Conservation (phyloP, 345 rosid genomes). For the Syzygium aqueum region DNA sequence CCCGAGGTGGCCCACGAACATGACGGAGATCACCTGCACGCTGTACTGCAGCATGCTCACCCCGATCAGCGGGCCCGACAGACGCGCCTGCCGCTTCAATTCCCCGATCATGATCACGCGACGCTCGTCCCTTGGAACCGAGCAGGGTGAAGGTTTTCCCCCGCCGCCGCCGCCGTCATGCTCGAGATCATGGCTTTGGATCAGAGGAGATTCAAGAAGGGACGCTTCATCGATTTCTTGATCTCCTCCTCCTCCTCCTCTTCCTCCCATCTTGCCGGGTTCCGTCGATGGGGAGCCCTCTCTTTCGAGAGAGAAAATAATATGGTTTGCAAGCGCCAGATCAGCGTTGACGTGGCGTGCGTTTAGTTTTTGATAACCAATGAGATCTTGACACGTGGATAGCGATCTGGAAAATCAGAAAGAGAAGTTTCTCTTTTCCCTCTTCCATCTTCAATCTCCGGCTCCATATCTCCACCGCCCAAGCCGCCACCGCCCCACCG, state of each 20-base stretch:
- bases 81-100: constrained; percentile 22
- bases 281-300: too few species aligned
- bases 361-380: too few species aligned
- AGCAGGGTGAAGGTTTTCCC: neutral
- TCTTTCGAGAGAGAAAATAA: too few species aligned
- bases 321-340: too few species aligned
- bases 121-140: neutral
- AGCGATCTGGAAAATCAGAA: too few species aligned
- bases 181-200: neutral
- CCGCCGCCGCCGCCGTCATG: neutral
- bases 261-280: neutral
- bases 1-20: constrained; percentile 45
- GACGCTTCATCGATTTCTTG: neutral
- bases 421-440: too few species aligned
- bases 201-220: neutral
- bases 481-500: too few species aligned
- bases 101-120: constrained; percentile 11
- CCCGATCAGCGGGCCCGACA: constrained; percentile 32
- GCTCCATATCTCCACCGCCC: too few species aligned
- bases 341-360: too few species aligned
- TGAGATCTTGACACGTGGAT: too few species aligned
- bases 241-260: neutral
- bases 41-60: constrained; percentile 30
- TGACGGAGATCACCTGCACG: constrained; percentile 32
- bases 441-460: too few species aligned